phyloP scores from a whole-genome alignment of 1,284 basidiomycete genomes.

The Sporisorium sorghi region DNA sequence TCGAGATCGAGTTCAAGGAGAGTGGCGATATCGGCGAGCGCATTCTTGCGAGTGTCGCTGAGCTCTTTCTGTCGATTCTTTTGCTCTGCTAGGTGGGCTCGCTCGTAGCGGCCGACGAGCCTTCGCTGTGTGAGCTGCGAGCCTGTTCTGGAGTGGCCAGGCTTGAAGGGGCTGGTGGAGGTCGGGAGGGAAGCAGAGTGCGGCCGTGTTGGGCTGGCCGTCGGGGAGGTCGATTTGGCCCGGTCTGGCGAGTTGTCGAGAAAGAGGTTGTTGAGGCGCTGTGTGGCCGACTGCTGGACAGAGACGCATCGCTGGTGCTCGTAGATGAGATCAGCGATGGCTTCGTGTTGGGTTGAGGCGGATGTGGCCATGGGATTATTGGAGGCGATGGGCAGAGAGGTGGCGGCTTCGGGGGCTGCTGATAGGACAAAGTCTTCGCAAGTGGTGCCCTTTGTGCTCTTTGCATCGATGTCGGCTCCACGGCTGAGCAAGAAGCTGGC shows the following conservation, averaged over 20 bases:
- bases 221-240: not conserved
- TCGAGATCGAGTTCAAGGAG: constrained; percentile 58
- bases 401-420: constrained; percentile 41
- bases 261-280: constrained; percentile 39
- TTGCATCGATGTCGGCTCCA: constrained; percentile 72
- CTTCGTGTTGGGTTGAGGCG: constrained; percentile 42
- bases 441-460: constrained; percentile 53
- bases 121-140: constrained; percentile 47
- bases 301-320: constrained; percentile 53
- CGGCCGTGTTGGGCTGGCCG: constrained; percentile 20
- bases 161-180: constrained; percentile 30
- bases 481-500: constrained; percentile 92
- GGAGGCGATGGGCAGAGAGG: constrained; percentile 3
- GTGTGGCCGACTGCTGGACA: constrained; percentile 40
- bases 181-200: constrained; percentile 12
- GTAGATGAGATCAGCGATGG: constrained; percentile 61
- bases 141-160: constrained; percentile 31
- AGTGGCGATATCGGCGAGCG: constrained; percentile 55
- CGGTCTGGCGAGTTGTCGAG: constrained; percentile 36
- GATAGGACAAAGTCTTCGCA: constrained; percentile 65
- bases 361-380: not conserved
- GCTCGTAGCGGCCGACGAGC: constrained; percentile 55
- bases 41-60: constrained; percentile 53
- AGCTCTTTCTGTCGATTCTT: constrained; percentile 58
- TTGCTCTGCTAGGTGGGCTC: constrained; percentile 57